Evolutionary conservation across 768 basidiomycete genomes (phyloP).

Genomic region (Suillus bovinus): DNA sequence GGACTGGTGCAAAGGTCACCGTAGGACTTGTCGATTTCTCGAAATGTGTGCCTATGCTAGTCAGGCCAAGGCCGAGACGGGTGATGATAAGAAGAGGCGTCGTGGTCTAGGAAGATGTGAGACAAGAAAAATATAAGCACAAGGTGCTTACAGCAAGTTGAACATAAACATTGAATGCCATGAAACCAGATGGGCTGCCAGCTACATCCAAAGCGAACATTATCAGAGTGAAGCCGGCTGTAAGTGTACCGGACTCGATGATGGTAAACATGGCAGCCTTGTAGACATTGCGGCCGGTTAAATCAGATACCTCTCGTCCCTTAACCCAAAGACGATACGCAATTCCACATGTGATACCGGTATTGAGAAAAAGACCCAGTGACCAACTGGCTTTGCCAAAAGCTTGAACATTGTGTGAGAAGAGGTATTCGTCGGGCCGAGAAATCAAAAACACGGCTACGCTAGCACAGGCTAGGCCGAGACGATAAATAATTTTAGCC

Average conservation of each 20-base stretch:
- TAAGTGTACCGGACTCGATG: constrained; percentile 22
- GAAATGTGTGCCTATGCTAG: constrained; percentile 4
- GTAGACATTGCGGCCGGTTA: constrained; percentile 10
- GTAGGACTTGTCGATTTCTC: background rate
- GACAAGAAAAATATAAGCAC: constrained; percentile 2
- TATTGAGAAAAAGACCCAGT: constrained; percentile 17
- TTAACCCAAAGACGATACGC: constrained; percentile 17
- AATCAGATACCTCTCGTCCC: background rate
- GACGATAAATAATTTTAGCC: background rate
- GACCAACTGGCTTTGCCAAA: constrained; percentile 14
- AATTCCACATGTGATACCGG: constrained; percentile 16
- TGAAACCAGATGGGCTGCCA: constrained; percentile 9
- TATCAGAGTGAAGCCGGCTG: constrained; percentile 17
- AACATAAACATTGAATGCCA: constrained; percentile 12
- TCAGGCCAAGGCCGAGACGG: constrained; percentile 18
- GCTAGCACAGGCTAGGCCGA: constrained; percentile 7
- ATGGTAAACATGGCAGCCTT: constrained; percentile 17
- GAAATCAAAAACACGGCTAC: constrained; percentile 3
- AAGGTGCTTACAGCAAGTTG: constrained; percentile 17
- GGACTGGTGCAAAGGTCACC: constrained; percentile 7
- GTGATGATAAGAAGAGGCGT: constrained; percentile 20
- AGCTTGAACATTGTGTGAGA: constrained; percentile 8
- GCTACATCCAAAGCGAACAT: constrained; percentile 13
- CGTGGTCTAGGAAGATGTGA: constrained; percentile 12
- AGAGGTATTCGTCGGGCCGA: background rate